Percentiles rank a stretch among this genome's conserved stretches.
phyloP scores from a whole-genome alignment of 805 yeast species.

The Barnettozyma populi region DNA sequence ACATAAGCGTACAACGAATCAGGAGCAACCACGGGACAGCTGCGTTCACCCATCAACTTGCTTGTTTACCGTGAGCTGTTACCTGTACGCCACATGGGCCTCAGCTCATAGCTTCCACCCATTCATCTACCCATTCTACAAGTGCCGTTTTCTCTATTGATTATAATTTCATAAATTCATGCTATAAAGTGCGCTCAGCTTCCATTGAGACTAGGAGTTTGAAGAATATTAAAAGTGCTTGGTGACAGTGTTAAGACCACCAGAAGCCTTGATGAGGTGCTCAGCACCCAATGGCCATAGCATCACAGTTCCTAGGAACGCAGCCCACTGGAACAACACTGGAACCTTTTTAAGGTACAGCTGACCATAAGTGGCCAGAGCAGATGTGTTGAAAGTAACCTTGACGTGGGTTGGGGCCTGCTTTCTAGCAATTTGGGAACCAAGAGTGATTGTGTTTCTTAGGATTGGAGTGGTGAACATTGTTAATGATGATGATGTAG shows the following conservation, averaged over 20 bases:
- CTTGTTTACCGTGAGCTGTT: too few relatives aligned
- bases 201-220: too few relatives aligned
- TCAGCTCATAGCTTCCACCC: too few relatives aligned
- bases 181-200: neutral
- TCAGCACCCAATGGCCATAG: constrained; percentile 22
- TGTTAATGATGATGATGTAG: constrained; percentile 4
- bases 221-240: neutral
- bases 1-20: too few relatives aligned
- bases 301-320: constrained; percentile 14
- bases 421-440: constrained; percentile 16
- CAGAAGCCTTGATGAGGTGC: constrained; percentile 5
- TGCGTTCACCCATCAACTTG: too few relatives aligned
- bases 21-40: too few relatives aligned
- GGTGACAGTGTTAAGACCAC: constrained; percentile 4
- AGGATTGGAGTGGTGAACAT: constrained; percentile 24
- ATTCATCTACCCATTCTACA: too few relatives aligned
- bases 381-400: constrained; percentile 15
- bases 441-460: constrained; percentile 24
- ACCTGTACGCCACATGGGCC: too few relatives aligned
- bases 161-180: constrained; percentile 1
- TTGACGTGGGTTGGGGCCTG: constrained; percentile 19
- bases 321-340: constrained; percentile 21
- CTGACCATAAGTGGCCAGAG: constrained; percentile 7
- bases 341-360: constrained; percentile 20
- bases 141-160: too few relatives aligned